Conservation (phyloP, 371 early-diverging fungal species). For the Entomophthora muscae region DNA sequence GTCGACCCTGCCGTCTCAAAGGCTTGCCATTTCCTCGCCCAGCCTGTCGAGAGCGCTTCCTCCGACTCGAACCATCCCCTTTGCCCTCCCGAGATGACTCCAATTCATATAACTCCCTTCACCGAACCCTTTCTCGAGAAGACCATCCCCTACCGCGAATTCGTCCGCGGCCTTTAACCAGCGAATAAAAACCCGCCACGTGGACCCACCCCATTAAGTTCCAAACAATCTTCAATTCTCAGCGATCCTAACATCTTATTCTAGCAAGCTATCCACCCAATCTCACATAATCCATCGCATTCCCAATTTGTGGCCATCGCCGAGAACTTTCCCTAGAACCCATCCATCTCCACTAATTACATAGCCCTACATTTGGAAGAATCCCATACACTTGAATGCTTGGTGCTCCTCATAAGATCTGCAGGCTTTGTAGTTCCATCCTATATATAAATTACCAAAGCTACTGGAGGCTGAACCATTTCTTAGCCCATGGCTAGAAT, state of each 20-base stretch:
- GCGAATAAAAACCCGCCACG: not conserved
- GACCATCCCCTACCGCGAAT: not conserved
- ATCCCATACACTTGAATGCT: no score
- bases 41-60: not conserved
- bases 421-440: no score
- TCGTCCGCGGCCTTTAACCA: not conserved
- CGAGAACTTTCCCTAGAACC: no score
- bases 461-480: not conserved
- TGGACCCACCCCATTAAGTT: not conserved
- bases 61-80: not conserved
- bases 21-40: not conserved
- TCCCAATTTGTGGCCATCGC: no score
- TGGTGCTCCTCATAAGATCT: no score
- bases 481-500: not conserved
- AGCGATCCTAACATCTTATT: not conserved
- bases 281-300: not conserved
- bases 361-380: no score
- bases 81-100: not conserved
- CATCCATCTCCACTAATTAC: no score
- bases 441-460: not conserved
- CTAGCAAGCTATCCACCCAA: not conserved
- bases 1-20: not conserved
- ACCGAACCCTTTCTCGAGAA: not conserved
- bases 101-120: not conserved
- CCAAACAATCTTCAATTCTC: not conserved